Conservation (phyloP, 1,139 yeast species). For the Zygotorulaspora mrakii region DNA sequence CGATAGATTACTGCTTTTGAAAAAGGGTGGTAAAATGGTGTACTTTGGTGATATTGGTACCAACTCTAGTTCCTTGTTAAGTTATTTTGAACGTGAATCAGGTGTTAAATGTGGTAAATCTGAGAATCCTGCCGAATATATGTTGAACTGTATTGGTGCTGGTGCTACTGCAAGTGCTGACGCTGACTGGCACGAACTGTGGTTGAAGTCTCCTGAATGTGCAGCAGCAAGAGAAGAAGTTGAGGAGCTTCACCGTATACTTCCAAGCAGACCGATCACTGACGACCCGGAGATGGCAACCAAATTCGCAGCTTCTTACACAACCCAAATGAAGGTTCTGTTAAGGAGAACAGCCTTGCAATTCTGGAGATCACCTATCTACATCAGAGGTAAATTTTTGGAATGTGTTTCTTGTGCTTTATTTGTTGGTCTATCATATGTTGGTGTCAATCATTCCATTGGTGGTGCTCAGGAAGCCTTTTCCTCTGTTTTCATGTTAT, state of each 20-base stretch:
- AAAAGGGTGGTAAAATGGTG: constrained; percentile 59
- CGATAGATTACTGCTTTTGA: constrained; percentile 47
- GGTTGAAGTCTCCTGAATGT: constrained; percentile 45
- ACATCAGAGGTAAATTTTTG: constrained; percentile 46
- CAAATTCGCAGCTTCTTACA: constrained; percentile 40
- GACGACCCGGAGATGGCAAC: constrained; percentile 36
- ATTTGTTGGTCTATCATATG: constrained; percentile 52
- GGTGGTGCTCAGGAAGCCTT: constrained; percentile 50
- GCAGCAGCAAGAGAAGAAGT: constrained; percentile 39
- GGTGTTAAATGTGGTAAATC: constrained; percentile 45
- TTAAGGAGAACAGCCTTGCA: constrained; percentile 43
- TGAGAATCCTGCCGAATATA: constrained; percentile 67
- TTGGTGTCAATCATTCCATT: constrained; percentile 40
- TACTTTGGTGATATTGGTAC: constrained; percentile 65
- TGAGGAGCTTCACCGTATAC: constrained; percentile 33
- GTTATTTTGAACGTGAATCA: constrained; percentile 55
- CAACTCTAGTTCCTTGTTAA: constrained; percentile 47
- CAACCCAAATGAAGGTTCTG: constrained; percentile 43
- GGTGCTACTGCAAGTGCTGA: constrained; percentile 56
- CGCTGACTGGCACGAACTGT: constrained; percentile 47
- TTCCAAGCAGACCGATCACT: constrained; percentile 28
- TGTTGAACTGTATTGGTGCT: constrained; percentile 61
- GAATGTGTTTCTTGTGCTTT: constrained; percentile 49
- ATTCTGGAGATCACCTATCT: constrained; percentile 51
- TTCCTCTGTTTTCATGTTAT: constrained; percentile 55